phyloP scores from a whole-genome alignment of 345 rosid genomes.

The Raphanus raphanistrum region DNA sequence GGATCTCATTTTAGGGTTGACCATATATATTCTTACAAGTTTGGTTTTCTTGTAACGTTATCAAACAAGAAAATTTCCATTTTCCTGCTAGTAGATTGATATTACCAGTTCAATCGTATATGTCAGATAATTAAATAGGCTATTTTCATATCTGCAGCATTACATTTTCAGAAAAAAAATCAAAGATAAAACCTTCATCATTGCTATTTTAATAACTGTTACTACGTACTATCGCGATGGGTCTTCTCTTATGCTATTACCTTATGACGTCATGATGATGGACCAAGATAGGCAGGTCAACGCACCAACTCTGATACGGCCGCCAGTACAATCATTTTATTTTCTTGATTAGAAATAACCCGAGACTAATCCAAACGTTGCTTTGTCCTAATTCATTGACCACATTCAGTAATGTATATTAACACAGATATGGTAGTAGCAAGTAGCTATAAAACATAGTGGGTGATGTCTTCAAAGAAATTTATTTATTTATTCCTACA shows the following conservation, averaged over 20 bases:
- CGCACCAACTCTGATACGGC: no score
- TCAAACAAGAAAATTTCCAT: not conserved
- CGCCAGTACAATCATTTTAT: no score
- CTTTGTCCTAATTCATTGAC: no score
- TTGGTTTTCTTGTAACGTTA: not conserved
- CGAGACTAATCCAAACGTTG: no score
- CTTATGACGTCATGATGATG: no score
- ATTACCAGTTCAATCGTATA: not conserved
- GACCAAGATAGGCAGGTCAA: no score
- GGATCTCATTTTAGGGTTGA: not conserved
- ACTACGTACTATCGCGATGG: not conserved
- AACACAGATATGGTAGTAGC: no score
- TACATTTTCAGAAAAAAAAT: not conserved
- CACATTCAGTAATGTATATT: no score
- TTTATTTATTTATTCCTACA: no score
- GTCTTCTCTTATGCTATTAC: not conserved
- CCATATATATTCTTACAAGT: not conserved
- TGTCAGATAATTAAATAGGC: not conserved
- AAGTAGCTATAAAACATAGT: no score
- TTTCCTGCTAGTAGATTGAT: not conserved
- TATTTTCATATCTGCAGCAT: not conserved
- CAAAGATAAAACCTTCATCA: not conserved
- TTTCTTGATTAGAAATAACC: no score
- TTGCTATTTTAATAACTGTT: not conserved
- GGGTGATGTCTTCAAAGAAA: no score